phyloP scores from a whole-genome alignment of 2,329 filamentous ascomycete genomes.

The Ophiostoma piceae region DNA sequence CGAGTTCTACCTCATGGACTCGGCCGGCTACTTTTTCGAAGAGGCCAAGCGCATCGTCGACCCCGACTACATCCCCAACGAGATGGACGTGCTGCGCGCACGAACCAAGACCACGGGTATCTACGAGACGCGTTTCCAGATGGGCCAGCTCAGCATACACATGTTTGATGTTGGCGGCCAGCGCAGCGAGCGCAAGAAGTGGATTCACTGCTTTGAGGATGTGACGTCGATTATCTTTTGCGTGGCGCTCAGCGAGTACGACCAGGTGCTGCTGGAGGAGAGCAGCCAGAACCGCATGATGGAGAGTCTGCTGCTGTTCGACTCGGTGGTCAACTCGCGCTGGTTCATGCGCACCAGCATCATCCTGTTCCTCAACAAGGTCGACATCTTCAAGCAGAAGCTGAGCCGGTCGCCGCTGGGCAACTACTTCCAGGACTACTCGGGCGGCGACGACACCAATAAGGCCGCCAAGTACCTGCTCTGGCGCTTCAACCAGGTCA shows the following conservation, averaged over 20 bases:
- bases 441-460: slow-evolving; percentile 94
- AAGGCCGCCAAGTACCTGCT: slow-evolving; percentile 95
- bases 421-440: slow-evolving; percentile 98
- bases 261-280: slow-evolving; percentile 93
- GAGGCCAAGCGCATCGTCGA: slow-evolving; percentile 79
- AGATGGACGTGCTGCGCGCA: slow-evolving; percentile 91
- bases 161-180: slow-evolving; percentile 99
- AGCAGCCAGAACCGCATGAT: slow-evolving; percentile 99
- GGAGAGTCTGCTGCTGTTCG: slow-evolving; percentile 93
- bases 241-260: slow-evolving; percentile 95
- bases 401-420: slow-evolving; percentile 80
- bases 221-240: slow-evolving; percentile 99
- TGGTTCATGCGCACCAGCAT: slow-evolving; percentile 99
- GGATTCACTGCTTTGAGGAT: slow-evolving; percentile 99
- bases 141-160: slow-evolving; percentile 98
- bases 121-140: slow-evolving; percentile 96
- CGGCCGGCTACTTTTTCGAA: slow-evolving; percentile 96
- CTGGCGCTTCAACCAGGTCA: slow-evolving; percentile 98
- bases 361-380: slow-evolving; percentile 97
- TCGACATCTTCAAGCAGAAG: slow-evolving; percentile 96
- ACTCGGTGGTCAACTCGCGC: slow-evolving; percentile 95
- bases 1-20: slow-evolving; percentile 99
- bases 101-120: slow-evolving; percentile 98
- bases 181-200: slow-evolving; percentile 96
- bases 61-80: slow-evolving; percentile 81